A percentile compares a stretch with the other conserved stretches of the same genome.
phyloP scores from a whole-genome alignment of 768 basidiomycete genomes.

The Lentinus tigrinus region DNA sequence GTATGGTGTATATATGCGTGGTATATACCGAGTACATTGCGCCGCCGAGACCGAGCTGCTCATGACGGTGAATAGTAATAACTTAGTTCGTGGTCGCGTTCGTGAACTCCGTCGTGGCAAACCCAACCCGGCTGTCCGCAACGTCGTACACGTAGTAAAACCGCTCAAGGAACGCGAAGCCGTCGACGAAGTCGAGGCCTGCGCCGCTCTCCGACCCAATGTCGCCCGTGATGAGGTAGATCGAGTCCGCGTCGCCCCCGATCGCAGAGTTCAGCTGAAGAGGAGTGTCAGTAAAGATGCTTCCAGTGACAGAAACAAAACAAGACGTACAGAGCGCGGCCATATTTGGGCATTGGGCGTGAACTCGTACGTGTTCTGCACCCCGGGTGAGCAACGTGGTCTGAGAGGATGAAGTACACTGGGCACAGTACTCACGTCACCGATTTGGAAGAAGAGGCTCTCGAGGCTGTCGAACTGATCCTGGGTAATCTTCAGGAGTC shows the following conservation, averaged over 20 bases:
- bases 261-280: constrained; percentile 30
- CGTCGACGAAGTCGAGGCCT: constrained; percentile 37
- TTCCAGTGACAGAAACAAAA: not conserved
- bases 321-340: constrained; percentile 30
- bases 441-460: constrained; percentile 56
- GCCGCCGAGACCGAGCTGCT: too few species aligned
- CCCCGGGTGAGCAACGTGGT: not conserved
- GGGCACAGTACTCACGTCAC: constrained; percentile 37
- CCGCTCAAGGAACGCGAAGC: constrained; percentile 35
- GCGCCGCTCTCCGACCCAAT: constrained; percentile 26
- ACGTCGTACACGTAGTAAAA: constrained; percentile 38
- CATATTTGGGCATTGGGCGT: constrained; percentile 36
- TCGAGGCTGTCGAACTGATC: constrained; percentile 51
- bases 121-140: constrained; percentile 32
- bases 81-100: constrained; percentile 28
- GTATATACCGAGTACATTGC: too few species aligned
- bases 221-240: constrained; percentile 33
- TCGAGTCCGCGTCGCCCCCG: constrained; percentile 23
- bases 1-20: too few species aligned
- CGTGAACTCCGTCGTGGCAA: constrained; percentile 36
- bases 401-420: not conserved
- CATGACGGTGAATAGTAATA: not conserved
- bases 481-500: constrained; percentile 51
- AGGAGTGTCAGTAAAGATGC: not conserved
- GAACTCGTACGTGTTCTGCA: constrained; percentile 32